These are phyloP conservation scores for Lycium barbarum DNA, from an alignment of 257 asterid species.

Conservation along the genomic window DNA sequence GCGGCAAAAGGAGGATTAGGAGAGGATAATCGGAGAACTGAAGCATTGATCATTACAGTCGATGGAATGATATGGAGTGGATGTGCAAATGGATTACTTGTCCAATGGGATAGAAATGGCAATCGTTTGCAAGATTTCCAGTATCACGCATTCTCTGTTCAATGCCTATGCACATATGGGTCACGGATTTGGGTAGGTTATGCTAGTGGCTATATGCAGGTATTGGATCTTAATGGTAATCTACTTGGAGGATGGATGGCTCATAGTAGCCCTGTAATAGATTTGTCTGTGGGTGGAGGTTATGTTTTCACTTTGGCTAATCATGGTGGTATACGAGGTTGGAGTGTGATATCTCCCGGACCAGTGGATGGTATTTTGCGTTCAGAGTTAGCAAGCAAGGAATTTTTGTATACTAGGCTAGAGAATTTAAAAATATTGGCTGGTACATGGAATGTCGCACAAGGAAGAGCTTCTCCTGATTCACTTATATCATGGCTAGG, in stretches of 20 bases:
- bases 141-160: slow-evolving; percentile 72
- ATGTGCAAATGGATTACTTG: slow-evolving; percentile 84
- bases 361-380: slow-evolving; percentile 70
- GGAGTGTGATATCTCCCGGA: slow-evolving; percentile 90
- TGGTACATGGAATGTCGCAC: slow-evolving; percentile 99
- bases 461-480: slow-evolving; percentile 92
- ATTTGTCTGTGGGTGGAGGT: slow-evolving; percentile 72
- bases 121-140: slow-evolving; percentile 77
- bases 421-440: slow-evolving; percentile 87
- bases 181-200: slow-evolving; percentile 91
- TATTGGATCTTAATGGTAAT: slow-evolving; percentile 83
- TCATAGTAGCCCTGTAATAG: slow-evolving; percentile 78
- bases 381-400: slow-evolving; percentile 79
- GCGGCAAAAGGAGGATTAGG: slow-evolving; percentile 81
- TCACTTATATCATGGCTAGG: slow-evolving; percentile 92
- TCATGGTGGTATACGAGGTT: slow-evolving; percentile 99
- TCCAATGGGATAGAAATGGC: slow-evolving; percentile 94
- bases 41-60: slow-evolving; percentile 67
- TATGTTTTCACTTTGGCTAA: slow-evolving; percentile 79
- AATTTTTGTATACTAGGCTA: slow-evolving; percentile 72
- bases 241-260: slow-evolving; percentile 89
- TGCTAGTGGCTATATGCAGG: slow-evolving; percentile 81
- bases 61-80: slow-evolving; percentile 96
- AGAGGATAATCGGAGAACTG: slow-evolving; percentile 85
- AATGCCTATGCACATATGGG: slow-evolving; percentile 73